A percentile compares a stretch with the other conserved stretches of the same genome.
phyloP scores from a whole-genome alignment of 352 stramenopile genomes.

The Phytophthora pini region DNA sequence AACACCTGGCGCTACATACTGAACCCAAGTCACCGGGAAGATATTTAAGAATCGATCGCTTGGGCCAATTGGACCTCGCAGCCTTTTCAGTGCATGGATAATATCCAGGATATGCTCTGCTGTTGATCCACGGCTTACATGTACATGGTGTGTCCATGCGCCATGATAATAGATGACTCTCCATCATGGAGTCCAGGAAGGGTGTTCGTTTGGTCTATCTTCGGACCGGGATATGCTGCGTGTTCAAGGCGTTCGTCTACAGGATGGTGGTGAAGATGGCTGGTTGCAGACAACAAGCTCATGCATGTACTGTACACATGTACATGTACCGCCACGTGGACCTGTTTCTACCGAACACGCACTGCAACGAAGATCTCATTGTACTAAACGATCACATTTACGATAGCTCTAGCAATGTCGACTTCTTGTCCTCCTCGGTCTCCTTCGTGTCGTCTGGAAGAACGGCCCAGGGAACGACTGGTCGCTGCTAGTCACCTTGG shows the following conservation, averaged over 20 bases:
- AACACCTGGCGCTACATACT: conserved; percentile 7
- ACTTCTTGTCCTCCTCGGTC: conserved; percentile 72
- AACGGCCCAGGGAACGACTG: conserved; percentile 96
- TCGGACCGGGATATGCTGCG: neutral
- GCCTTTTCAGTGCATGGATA: no score
- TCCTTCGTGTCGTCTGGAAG: conserved; percentile 78
- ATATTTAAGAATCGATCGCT: no score
- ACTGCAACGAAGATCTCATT: conserved; percentile 2
- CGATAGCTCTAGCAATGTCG: conserved; percentile 26
- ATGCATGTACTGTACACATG: neutral
- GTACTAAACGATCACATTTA: conserved; percentile 29
- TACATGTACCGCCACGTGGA: neutral
- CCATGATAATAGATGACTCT: no score
- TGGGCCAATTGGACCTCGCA: no score
- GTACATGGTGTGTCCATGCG: no score
- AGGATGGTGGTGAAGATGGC: neutral
- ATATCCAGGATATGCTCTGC: no score
- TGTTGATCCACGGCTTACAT: no score
- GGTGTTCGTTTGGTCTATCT: neutral
- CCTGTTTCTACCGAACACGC: conserved; percentile 28
- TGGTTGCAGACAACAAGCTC: neutral
- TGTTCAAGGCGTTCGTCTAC: conserved; percentile 35
- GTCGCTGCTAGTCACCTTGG: conserved; percentile 59
- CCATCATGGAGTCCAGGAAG: no score
- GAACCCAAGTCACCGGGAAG: no score